Percentiles rank a stretch among this genome's conserved stretches.
phyloP scores from a whole-genome alignment of 2,329 filamentous ascomycete genomes.

The Aspergillus aculeatinus region DNA sequence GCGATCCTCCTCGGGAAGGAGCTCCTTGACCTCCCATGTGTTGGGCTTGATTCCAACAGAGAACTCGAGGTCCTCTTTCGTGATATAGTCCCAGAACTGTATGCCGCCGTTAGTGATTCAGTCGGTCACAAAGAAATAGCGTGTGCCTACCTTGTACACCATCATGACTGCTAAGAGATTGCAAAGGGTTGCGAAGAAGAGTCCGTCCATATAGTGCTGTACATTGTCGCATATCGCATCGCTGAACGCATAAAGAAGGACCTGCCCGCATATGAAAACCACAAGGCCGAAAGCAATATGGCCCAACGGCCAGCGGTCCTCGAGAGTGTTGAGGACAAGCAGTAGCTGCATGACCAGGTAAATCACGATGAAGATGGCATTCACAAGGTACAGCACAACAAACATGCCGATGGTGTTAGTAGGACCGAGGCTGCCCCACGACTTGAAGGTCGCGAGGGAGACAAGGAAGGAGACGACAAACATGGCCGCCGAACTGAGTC shows the following conservation, averaged over 20 bases:
- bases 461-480: conserved; percentile 86
- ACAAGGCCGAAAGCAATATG: conserved; percentile 88
- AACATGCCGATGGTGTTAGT: conserved; percentile 87
- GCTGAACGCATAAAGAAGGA: conserved; percentile 88
- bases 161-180: conserved; percentile 98
- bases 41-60: conserved; percentile 92
- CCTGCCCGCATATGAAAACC: conserved; percentile 89
- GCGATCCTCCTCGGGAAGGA: conserved; percentile 76
- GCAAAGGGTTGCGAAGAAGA: conserved; percentile 92
- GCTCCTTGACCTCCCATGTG: conserved; percentile 98
- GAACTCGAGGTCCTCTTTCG: conserved; percentile 96
- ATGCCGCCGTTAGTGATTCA: conserved; percentile 29
- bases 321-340: conserved; percentile 82
- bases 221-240: conserved; percentile 77
- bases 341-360: conserved; percentile 87
- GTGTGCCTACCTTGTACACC: conserved; percentile 81
- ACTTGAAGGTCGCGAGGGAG: conserved; percentile 87
- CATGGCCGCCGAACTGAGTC: conserved; percentile 73
- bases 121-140: background rate
- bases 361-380: conserved; percentile 79
- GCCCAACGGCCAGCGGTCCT: conserved; percentile 92
- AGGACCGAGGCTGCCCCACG: conserved; percentile 80
- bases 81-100: conserved; percentile 99
- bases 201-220: conserved; percentile 88
- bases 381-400: conserved; percentile 86